A percentile compares a stretch with the other conserved stretches of the same genome.
Conservation (phyloP, 495 filamentous ascomycete genomes). For the Pseudevernia furfuracea region DNA sequence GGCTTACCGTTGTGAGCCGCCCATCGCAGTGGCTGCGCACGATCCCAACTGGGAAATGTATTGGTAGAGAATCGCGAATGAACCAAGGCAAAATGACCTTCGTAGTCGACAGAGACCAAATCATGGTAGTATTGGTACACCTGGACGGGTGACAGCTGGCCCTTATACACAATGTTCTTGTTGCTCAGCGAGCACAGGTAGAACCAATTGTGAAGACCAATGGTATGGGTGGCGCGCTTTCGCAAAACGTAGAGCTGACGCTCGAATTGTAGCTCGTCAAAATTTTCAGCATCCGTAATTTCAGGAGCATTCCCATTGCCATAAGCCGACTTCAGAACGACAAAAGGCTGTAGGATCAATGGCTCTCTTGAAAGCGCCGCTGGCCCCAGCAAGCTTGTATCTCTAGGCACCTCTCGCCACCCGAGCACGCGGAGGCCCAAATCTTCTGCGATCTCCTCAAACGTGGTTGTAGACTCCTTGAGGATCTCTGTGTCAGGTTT, state of each 20-base stretch:
- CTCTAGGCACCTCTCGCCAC: conserved; percentile 92
- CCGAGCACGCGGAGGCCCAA: conserved; percentile 86
- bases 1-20: conserved; percentile 87
- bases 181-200: conserved; percentile 97
- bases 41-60: conserved; percentile 98
- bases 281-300: conserved; percentile 66
- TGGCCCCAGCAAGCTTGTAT: conserved; percentile 87
- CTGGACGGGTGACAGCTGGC: conserved; percentile 89
- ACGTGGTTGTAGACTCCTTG: conserved; percentile 75
- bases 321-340: conserved; percentile 81
- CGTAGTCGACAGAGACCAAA: conserved; percentile 92
- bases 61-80: conserved; percentile 99
- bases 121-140: conserved; percentile 99
- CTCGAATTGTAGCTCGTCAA: conserved; percentile 83
- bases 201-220: conserved; percentile 98
- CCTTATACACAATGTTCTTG: conserved; percentile 99
- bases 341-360: conserved; percentile 89
- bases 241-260: conserved; percentile 88
- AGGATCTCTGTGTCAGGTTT: conserved; percentile 87
- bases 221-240: conserved; percentile 89
- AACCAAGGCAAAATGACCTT: conserved; percentile 94
- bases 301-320: conserved; percentile 78
- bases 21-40: conserved; percentile 94
- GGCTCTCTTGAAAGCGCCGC: conserved; percentile 92
- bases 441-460: conserved; percentile 85